Percentiles rank a stretch among this genome's conserved stretches.
These are phyloP conservation scores for Ramalina peruviana DNA, from an alignment of 495 filamentous ascomycete genomes.

Conservation along the genomic window DNA sequence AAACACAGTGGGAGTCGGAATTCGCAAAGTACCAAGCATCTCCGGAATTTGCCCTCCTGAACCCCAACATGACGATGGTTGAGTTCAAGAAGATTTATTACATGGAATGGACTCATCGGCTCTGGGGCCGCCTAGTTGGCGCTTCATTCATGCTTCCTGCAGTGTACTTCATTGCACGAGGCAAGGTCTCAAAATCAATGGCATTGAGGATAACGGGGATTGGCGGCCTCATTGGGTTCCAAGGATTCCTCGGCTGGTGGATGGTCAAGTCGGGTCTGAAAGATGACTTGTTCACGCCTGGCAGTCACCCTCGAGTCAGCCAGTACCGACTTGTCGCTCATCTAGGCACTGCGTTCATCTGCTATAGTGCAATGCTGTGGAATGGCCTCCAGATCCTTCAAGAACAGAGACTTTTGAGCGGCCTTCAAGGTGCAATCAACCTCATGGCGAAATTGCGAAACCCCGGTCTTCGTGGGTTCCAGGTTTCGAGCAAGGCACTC, in stretches of 20 bases:
- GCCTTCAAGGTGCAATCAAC: slow-evolving; percentile 41
- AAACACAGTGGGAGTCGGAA: slow-evolving; percentile 72
- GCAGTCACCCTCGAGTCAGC: slow-evolving; percentile 77
- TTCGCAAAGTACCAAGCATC: slow-evolving; percentile 83
- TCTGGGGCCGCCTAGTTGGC: slow-evolving; percentile 91
- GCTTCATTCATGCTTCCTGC: slow-evolving; percentile 79
- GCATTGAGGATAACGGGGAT: slow-evolving; percentile 68
- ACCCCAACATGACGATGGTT: slow-evolving; percentile 75
- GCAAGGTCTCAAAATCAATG: slow-evolving; percentile 67
- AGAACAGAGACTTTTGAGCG: slow-evolving; percentile 49
- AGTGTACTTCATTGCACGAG: slow-evolving; percentile 71
- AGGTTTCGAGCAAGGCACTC: slow-evolving; percentile 57
- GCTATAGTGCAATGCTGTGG: slow-evolving; percentile 88
- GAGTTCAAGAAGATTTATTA: slow-evolving; percentile 99
- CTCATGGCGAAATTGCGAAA: slow-evolving; percentile 43
- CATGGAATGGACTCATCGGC: slow-evolving; percentile 96
- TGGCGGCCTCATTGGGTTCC: slow-evolving; percentile 78
- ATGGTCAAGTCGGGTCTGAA: slow-evolving; percentile 95
- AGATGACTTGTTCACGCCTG: slow-evolving; percentile 86
- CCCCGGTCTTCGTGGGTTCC: slow-evolving; percentile 56
- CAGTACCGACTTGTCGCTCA: slow-evolving; percentile 90
- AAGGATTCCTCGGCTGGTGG: slow-evolving; percentile 96
- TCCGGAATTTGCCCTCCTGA: slow-evolving; percentile 81
- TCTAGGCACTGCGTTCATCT: slow-evolving; percentile 75
- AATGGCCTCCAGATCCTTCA: slow-evolving; percentile 77